Base-by-base conservation (phyloP, 192 early-diverging fungal genomes). In the Coemansia sp. region DNA sequence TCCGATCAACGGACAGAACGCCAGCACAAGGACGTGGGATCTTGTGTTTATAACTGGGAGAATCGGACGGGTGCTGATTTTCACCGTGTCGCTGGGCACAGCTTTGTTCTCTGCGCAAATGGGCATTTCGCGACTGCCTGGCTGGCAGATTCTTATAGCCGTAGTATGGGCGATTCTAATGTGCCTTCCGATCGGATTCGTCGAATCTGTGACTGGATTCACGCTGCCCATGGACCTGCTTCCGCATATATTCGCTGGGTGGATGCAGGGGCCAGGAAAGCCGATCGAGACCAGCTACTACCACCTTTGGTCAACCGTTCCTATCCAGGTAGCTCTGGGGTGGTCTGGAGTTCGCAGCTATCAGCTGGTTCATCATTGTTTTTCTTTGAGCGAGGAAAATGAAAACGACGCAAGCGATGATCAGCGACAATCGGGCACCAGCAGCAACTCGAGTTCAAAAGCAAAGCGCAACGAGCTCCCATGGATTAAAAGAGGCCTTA, bases 201-300 rank as follows among this genome's bases (percentile, higher is more conserved):
- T 82, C 39, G 80, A 82, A 51, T 75, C 80, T 3, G 66, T 77
- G 6, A 62, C 79, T 11, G 80, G 80, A 28, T 82, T 82, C 48
- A 71, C 80, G 14, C 37, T 82, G 66, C 80, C 80, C 0, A 82
- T 74, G 71, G 80, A 76, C 38, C 56, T 82, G 58, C 52, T 82
- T 11, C 80, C 80, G 32, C 80, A 82, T 36, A 82, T 82, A 41
- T 51, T 82, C 0, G 74, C 67, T 35, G 80, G 80, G 11, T 66
- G 75, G 70, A 73, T 82, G 68, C 74, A 74, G 57, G 75, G 65
- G 3, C 80, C 80, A 2, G 80, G 80, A 9, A 66, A 45, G 37
- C 80, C 80, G 14, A 73, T 82, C 52, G 80, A 82, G 51, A 82
- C 74, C 4, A 76, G 80, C 36, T 82, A 82, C 65, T 82, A 77